phyloP scores from a whole-genome alignment of 495 filamentous ascomycete genomes.

The Penicillium paxilli region DNA sequence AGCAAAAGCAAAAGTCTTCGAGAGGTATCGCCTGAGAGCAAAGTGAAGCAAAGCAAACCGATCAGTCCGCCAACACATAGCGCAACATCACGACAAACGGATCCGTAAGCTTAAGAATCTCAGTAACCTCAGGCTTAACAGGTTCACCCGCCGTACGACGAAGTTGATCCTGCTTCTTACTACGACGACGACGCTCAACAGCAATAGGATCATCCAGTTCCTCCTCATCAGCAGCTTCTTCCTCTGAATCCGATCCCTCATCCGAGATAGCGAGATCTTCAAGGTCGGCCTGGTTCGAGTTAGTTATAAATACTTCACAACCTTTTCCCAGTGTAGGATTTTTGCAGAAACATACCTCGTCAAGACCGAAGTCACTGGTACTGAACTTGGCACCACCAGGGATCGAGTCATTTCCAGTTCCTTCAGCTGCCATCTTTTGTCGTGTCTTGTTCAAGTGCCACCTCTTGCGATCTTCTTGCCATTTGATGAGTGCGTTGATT shows the following conservation, averaged over 20 bases:
- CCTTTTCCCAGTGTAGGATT: no score
- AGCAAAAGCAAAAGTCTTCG: background rate
- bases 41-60: background rate
- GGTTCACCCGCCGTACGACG: constrained; percentile 87
- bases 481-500: constrained; percentile 81
- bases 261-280: constrained; percentile 80
- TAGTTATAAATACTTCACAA: constrained; percentile 9
- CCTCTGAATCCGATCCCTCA: constrained; percentile 61
- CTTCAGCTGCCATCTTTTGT: constrained; percentile 96
- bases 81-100: constrained; percentile 84
- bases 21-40: background rate
- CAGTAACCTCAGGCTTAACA: constrained; percentile 73
- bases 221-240: constrained; percentile 74
- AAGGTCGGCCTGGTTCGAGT: constrained; percentile 57
- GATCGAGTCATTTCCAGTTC: constrained; percentile 41
- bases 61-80: constrained; percentile 74
- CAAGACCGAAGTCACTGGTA: constrained; percentile 83
- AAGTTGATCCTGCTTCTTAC: constrained; percentile 73
- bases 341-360: constrained; percentile 56
- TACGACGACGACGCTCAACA: constrained; percentile 74
- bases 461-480: constrained; percentile 92
- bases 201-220: constrained; percentile 77
- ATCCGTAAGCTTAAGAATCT: constrained; percentile 74
- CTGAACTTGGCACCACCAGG: constrained; percentile 60
- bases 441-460: constrained; percentile 98